Conservation (phyloP, 176 grass and related monocot species). For the Raddia guianensis region DNA sequence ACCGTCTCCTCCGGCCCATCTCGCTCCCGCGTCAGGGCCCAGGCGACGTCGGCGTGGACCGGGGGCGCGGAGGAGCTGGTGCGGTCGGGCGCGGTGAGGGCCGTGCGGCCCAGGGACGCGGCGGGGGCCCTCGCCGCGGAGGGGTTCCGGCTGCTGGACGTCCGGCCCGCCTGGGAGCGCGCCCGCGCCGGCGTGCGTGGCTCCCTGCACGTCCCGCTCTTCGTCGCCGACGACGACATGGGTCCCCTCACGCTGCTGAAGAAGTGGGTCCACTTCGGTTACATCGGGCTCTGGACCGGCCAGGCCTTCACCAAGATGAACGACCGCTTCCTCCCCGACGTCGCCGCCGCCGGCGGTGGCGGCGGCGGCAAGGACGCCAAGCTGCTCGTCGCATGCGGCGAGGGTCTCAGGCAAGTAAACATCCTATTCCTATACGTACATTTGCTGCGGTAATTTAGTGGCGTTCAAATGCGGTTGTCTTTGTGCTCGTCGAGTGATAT, state of each 20-base stretch:
- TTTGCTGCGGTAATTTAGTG: background rate
- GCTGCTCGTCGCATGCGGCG: constrained; percentile 84
- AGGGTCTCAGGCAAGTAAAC: constrained; percentile 75
- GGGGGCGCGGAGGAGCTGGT: constrained; percentile 54
- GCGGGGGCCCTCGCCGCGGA: constrained; percentile 39
- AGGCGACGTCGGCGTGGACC: constrained; percentile 45
- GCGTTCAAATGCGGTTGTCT: background rate
- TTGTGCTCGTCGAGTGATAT: background rate
- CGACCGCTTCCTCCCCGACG: constrained; percentile 67
- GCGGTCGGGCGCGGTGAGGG: constrained; percentile 61
- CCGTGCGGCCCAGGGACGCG: constrained; percentile 65
- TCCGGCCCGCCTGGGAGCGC: constrained; percentile 80
- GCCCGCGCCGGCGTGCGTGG: constrained; percentile 62
- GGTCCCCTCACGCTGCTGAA: constrained; percentile 75
- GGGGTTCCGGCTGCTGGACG: constrained; percentile 77
- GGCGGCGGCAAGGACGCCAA: constrained; percentile 63
- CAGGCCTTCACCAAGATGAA: constrained; percentile 86
- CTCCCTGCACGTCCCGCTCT: constrained; percentile 70
- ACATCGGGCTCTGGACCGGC: constrained; percentile 86
- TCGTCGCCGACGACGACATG: constrained; percentile 64
- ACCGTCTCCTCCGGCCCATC: constrained; percentile 3
- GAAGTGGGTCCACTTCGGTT: constrained; percentile 95
- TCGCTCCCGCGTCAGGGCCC: constrained; percentile 34
- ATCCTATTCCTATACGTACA: background rate
- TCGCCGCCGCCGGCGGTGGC: constrained; percentile 33